phyloP scores from a whole-genome alignment of 176 grass and related monocot species.

The Bromus sterilis region DNA sequence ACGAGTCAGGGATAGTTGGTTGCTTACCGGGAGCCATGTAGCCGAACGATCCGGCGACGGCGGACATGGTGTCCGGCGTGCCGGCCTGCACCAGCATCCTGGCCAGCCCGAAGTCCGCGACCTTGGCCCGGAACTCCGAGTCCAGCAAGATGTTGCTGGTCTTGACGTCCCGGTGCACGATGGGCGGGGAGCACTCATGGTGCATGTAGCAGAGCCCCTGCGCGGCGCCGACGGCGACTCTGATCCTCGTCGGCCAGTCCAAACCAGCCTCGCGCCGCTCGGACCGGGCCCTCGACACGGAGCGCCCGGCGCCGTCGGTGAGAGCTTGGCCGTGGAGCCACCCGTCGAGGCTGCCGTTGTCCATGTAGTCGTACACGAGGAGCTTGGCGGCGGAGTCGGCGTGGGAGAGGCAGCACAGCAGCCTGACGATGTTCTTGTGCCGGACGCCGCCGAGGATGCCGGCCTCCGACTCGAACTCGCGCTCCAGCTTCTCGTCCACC shows the following conservation, averaged over 20 bases:
- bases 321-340: slow-evolving; percentile 55
- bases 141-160: slow-evolving; percentile 83
- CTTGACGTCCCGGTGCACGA: slow-evolving; percentile 87
- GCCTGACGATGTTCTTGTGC: slow-evolving; percentile 80
- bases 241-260: slow-evolving; percentile 63
- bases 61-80: slow-evolving; percentile 41
- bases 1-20: not conserved
- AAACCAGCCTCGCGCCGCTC: not conserved
- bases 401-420: slow-evolving; percentile 64
- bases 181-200: slow-evolving; percentile 58
- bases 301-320: not conserved
- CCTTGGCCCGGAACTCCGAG: slow-evolving; percentile 45
- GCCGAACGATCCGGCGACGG: slow-evolving; percentile 71
- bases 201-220: slow-evolving; percentile 84
- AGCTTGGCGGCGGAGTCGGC: slow-evolving; percentile 46
- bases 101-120: slow-evolving; percentile 88
- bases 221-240: slow-evolving; percentile 53
- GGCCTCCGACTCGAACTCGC: slow-evolving; percentile 71
- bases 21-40: slow-evolving; percentile 87
- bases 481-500: slow-evolving; percentile 45
- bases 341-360: slow-evolving; percentile 61
- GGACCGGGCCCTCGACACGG: slow-evolving; percentile 1
- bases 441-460: slow-evolving; percentile 55
- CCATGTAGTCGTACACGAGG: slow-evolving; percentile 89
- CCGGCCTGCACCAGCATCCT: slow-evolving; percentile 54